These are phyloP conservation scores for Flaveria sonorensis DNA, from an alignment of 129 eudicot species.

Conservation along the genomic window DNA sequence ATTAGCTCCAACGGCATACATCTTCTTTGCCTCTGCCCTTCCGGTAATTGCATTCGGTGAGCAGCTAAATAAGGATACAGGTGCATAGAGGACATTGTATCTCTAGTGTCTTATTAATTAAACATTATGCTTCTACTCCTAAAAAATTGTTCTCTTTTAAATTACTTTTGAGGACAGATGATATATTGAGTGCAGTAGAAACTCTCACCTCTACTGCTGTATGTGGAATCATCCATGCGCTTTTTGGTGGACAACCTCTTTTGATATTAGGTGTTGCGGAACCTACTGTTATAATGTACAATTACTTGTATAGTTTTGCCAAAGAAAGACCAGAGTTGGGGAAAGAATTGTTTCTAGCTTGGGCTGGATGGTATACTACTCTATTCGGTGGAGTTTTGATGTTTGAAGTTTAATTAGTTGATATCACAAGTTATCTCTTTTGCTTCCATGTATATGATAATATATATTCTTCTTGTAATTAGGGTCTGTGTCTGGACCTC, in stretches of 20 bases:
- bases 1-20: constrained; percentile 84
- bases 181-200: constrained; percentile 75
- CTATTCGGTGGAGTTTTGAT: background rate
- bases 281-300: constrained; percentile 86
- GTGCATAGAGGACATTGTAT: constrained; percentile 25
- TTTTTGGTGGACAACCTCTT: constrained; percentile 95
- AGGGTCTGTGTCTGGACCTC: constrained; percentile 98
- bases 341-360: constrained; percentile 59
- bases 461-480: constrained; percentile 11
- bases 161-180: constrained; percentile 44
- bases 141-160: background rate
- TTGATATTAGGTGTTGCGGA: constrained; percentile 90
- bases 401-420: constrained; percentile 2
- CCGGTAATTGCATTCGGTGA: constrained; percentile 96
- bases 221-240: constrained; percentile 79
- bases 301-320: constrained; percentile 63
- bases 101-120: background rate
- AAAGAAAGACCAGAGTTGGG: constrained; percentile 59
- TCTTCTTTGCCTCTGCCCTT: constrained; percentile 90
- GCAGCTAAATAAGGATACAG: constrained; percentile 85
- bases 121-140: constrained; percentile 9
- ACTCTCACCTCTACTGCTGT: constrained; percentile 84
- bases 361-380: constrained; percentile 78
- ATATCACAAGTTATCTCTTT: background rate
- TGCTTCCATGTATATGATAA: background rate